phyloP scores from a whole-genome alignment of 768 basidiomycete species.

The Suillus subalutaceus region DNA sequence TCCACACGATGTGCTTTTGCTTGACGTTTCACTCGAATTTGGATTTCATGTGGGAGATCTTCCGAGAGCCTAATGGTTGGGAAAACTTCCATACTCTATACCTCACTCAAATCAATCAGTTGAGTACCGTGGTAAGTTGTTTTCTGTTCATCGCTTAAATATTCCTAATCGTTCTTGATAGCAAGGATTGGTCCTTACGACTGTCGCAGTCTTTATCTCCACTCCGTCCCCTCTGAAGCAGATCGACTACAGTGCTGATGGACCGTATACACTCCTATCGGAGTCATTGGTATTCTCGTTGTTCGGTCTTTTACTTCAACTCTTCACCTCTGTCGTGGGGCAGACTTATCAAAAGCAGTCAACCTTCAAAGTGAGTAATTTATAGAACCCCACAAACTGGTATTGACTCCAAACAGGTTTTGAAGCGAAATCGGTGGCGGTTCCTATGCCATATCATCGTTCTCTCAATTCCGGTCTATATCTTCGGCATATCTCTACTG shows the following conservation, averaged over 20 bases:
- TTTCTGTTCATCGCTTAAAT: background rate
- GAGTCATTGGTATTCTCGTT: conserved; percentile 5
- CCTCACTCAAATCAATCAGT: background rate
- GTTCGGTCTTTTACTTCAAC: background rate
- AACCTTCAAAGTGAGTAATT: background rate
- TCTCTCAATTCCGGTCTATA: background rate
- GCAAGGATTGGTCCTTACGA: conserved; percentile 6
- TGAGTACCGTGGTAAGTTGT: background rate
- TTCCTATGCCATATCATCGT: conserved; percentile 2
- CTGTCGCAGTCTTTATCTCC: conserved; percentile 2
- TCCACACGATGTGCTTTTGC: conserved; percentile 1
- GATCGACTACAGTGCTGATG: background rate
- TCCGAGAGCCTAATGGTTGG: conserved; percentile 1
- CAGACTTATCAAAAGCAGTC: background rate
- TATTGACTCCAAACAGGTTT: background rate
- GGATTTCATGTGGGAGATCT: conserved; percentile 6
- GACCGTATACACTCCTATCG: background rate
- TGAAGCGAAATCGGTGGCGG: background rate
- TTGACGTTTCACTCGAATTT: background rate
- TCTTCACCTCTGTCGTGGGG: background rate
- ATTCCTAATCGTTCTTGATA: background rate
- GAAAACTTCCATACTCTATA: conserved; percentile 1
- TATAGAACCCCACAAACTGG: background rate
- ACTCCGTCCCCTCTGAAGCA: background rate
- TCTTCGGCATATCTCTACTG: background rate